Evolutionary conservation across 495 filamentous ascomycete genomes (phyloP), one percentile per base, ranked within the genome.

Genomic region (Barbatosphaeria neglecta): DNA sequence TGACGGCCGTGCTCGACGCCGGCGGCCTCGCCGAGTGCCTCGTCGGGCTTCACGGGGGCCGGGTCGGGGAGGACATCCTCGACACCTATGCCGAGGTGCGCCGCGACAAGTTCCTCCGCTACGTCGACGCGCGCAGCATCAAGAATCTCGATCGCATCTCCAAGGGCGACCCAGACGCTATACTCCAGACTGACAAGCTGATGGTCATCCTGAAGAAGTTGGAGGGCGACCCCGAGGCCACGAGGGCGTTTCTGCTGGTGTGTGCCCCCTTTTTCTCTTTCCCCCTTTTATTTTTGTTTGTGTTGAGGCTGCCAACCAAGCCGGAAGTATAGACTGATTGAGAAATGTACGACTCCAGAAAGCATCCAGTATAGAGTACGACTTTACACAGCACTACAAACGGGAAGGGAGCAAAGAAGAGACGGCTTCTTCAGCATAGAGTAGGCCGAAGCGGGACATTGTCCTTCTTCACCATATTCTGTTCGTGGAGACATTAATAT

Each of bases 1-100:
- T 72, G 1, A 70, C 72, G 9, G 75, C 73, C 0, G 65, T 80
- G 6, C 70, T 63, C 4, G 76, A 80, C 46, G 64, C 74, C 1
- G 71, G 71, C 8, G 64, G 64, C 20, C 61, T 80, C 8, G 70
- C 60, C 40, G 74, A 80, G 40, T 64, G 67, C 19, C 54, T 80
- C 0, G 48, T 63, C 9, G 74, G 72, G 1, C 70, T 78, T 17
- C 61, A 70, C 41, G 57, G 58, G 8, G 66, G 63, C 4, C 46
- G 57, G 6, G 68, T 70, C 3, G 67, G 70, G 48, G 70, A 76
- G 11, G 46, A 39, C 6, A 80, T 78, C 40, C 55, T 78, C 2
- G 67, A 72, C 47, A 67, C 63, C 40, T 80, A 75, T 50, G 63
- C 62, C 44, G 69, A 76, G 37, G 52, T 70, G 13, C 59, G 74